These are phyloP conservation scores for Phoma sp. DNA, from an alignment of 2,329 filamentous ascomycete genomes.

Conservation along the genomic window DNA sequence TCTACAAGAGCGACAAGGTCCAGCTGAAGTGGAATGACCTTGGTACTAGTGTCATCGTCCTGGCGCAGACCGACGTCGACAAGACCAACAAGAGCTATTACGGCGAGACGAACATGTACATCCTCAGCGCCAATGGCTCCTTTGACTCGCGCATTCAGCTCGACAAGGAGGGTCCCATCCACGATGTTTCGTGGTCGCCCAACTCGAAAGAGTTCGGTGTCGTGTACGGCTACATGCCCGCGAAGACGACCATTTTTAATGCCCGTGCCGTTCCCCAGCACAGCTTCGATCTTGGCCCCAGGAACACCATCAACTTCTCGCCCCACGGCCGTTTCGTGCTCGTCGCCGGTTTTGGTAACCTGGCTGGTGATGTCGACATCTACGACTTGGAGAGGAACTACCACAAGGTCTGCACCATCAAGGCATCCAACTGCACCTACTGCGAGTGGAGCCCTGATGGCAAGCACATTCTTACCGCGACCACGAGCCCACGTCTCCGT, in stretches of 20 bases:
- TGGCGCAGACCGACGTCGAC: constrained; percentile 97
- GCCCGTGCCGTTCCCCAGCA: constrained; percentile 81
- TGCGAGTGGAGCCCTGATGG: constrained; percentile 98
- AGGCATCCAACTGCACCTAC: constrained; percentile 93
- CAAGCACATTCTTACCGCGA: constrained; percentile 95
- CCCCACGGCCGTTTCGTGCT: constrained; percentile 91
- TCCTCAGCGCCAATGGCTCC: constrained; percentile 86
- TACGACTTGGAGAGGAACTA: constrained; percentile 96
- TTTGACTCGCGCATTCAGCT: constrained; percentile 91
- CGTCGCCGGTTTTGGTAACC: constrained; percentile 94
- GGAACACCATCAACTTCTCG: constrained; percentile 95
- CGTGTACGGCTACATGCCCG: constrained; percentile 98
- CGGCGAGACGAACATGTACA: constrained; percentile 95
- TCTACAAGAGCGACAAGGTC: constrained; percentile 99
- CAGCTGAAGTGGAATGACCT: constrained; percentile 97
- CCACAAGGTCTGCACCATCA: constrained; percentile 88
- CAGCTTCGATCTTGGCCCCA: constrained; percentile 82
- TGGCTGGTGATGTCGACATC: constrained; percentile 96
- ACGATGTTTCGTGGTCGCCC: constrained; percentile 97
- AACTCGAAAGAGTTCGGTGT: constrained; percentile 98
- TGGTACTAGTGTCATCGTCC: constrained; percentile 88
- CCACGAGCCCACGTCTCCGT: constrained; percentile 89
- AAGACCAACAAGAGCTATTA: constrained; percentile 99
- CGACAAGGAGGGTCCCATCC: constrained; percentile 97
- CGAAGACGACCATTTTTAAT: constrained; percentile 98